Evolutionary conservation across 1,284 basidiomycete species (phyloP), one percentile per base, ranked within the genome.

Genomic region (Dichomitus squalens): DNA sequence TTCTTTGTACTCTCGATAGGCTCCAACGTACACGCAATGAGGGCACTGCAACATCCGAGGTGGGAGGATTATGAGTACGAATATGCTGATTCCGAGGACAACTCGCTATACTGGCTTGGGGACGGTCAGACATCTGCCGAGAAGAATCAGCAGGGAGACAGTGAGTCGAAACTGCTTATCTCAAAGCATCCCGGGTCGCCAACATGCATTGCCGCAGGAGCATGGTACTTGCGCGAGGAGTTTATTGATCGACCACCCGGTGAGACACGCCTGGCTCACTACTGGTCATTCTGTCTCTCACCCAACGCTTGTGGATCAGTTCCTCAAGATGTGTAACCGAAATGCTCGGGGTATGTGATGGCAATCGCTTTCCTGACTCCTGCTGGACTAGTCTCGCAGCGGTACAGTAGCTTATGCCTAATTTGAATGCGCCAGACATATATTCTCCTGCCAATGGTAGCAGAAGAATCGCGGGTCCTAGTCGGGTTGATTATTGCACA

Each of bases 31-130:
- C 83, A 85, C 52, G 80, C 79, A 3, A 71, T 77, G 4, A 78
- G 74, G 36, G 74, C 80, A 0, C 66, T 87, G n/a, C 70, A 72
- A 33, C 64, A 84, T 66, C 85, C 85, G 0, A 79, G 85, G 2
- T 87, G 85, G 85, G 86, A 88, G 59, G 86, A 88, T 62, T 87
- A 75, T 64, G 75, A 79, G 34, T 88, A 84, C 61, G 81, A 85
- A 60, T 68, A 55, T 6, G 67, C 81, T 2, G 79, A 82, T 44
- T 72, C 66, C 2, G 67, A 68, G n/a, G 71, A 68, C 56, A 85
- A 84, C 62, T 72, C 81, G 5, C 76, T 85, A 63, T 75, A 81
- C 64, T 87, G 83, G 82, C 73, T 86, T 1, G 84, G 85, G 2
- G 79, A 85, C 55, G 84, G 85, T 12, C 76, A 72, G 57, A 80